phyloP scores from a whole-genome alignment of 2,329 filamentous ascomycete genomes.

The Neobulgaria alba region DNA sequence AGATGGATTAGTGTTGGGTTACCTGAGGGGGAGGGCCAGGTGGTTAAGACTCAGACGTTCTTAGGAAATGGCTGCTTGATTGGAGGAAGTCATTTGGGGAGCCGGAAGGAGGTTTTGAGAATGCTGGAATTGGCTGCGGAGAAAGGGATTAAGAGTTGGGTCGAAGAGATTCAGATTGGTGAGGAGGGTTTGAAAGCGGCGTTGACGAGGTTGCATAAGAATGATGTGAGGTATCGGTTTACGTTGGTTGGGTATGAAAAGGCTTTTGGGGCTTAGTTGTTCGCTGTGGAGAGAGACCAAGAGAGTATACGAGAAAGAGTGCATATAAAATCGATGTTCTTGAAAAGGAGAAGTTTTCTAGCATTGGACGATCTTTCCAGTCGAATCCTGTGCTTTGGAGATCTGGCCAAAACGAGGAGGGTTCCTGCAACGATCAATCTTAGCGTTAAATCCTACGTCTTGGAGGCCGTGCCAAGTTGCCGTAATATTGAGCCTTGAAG shows the following conservation, averaged over 20 bases:
- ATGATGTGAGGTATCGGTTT: constrained; percentile 65
- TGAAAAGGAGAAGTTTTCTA: no score
- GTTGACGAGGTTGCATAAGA: constrained; percentile 59
- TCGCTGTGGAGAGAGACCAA: no score
- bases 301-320: no score
- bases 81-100: constrained; percentile 62
- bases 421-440: no score
- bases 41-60: constrained; percentile 66
- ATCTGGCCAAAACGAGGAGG: no score
- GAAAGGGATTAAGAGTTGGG: constrained; percentile 61
- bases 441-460: no score
- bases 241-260: constrained; percentile 62
- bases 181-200: constrained; percentile 61
- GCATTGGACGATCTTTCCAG: no score
- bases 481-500: no score
- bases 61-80: constrained; percentile 67
- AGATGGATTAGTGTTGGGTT: constrained; percentile 73
- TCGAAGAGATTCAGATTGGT: constrained; percentile 66
- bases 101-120: constrained; percentile 57
- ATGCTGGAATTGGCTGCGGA: constrained; percentile 66
- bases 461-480: no score
- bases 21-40: constrained; percentile 65
- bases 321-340: no score
- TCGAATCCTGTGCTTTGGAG: no score
- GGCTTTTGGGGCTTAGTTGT: constrained; percentile 39